phyloP scores from a whole-genome alignment of 164 flowering plant species.

The Magnolia changhungtana region DNA sequence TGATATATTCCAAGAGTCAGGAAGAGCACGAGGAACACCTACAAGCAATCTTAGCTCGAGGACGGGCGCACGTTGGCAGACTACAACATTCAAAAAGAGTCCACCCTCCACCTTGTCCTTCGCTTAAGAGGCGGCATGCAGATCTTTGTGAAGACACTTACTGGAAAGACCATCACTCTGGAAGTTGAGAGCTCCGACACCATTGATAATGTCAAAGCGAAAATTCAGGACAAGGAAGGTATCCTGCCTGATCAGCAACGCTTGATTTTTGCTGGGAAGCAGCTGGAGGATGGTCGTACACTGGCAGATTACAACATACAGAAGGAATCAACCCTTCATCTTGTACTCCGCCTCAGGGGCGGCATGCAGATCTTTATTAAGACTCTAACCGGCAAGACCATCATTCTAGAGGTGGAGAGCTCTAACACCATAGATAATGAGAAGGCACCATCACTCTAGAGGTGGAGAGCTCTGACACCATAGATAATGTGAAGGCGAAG shows the following conservation, averaged over 20 bases:
- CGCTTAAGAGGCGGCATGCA: not conserved
- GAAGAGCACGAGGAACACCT: too few species aligned
- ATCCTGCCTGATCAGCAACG: slow-evolving; percentile 1
- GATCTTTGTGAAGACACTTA: too few species aligned
- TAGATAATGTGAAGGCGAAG: not conserved
- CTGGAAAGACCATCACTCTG: too few species aligned
- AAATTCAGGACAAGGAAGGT: too few species aligned
- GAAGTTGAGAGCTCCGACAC: too few species aligned
- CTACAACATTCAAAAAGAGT: slow-evolving; percentile 1
- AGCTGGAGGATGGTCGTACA: not conserved
- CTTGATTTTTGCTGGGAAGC: not conserved
- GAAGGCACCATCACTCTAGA: too few species aligned
- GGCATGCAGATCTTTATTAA: slow-evolving; percentile 1
- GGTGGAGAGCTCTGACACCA: slow-evolving; percentile 3
- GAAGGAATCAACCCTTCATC: slow-evolving; percentile 1
- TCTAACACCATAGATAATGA: too few species aligned
- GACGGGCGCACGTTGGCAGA: slow-evolving; percentile 2
- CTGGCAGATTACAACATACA: slow-evolving; percentile 1
- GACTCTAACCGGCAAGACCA: not conserved
- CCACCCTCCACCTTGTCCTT: slow-evolving; percentile 12
- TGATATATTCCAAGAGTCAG: not conserved
- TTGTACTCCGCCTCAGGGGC: not conserved
- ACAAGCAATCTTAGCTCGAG: too few species aligned
- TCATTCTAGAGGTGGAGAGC: too few species aligned
- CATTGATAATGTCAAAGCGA: too few species aligned